A percentile compares a stretch with the other conserved stretches of the same genome.
phyloP scores from a whole-genome alignment of 2,329 filamentous ascomycete species.

The Kalmusia sp. region DNA sequence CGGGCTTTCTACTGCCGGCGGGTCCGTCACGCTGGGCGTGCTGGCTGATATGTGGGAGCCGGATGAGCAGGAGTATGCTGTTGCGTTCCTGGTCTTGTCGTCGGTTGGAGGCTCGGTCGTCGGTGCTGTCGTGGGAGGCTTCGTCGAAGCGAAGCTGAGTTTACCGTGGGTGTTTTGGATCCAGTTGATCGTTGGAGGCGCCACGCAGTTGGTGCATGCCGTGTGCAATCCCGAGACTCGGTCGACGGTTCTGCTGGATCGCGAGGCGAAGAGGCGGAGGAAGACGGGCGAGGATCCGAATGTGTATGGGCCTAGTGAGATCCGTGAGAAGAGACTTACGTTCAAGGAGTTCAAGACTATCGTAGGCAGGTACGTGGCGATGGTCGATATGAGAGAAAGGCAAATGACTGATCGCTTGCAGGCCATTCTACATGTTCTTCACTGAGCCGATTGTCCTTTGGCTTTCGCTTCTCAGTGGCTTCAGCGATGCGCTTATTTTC shows the following conservation, averaged over 20 bases:
- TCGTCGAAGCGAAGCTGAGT: slow-evolving; percentile 54
- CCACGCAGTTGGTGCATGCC: slow-evolving; percentile 71
- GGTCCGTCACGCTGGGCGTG: slow-evolving; percentile 69
- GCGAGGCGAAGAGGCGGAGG: slow-evolving; percentile 75
- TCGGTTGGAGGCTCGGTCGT: slow-evolving; percentile 63
- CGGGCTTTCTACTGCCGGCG: slow-evolving; percentile 68
- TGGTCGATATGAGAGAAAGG: too few relatives aligned
- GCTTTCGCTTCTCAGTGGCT: slow-evolving; percentile 74
- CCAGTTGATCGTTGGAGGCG: slow-evolving; percentile 77
- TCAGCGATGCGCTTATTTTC: slow-evolving; percentile 78
- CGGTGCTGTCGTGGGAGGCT: slow-evolving; percentile 63
- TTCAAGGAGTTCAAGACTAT: slow-evolving; percentile 55
- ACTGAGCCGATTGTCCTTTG: slow-evolving; percentile 76
- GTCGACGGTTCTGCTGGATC: slow-evolving; percentile 76
- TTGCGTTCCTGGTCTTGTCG: slow-evolving; percentile 66
- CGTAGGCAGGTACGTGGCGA: slow-evolving; percentile 45
- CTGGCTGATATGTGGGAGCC: slow-evolving; percentile 68
- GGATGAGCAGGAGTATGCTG: slow-evolving; percentile 64
- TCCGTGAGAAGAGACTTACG: slow-evolving; percentile 46
- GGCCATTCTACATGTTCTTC: slow-evolving; percentile 72
- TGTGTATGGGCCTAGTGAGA: slow-evolving; percentile 76
- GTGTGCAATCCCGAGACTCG: slow-evolving; percentile 78
- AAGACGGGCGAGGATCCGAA: slow-evolving; percentile 64
- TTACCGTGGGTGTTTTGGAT: slow-evolving; percentile 85
- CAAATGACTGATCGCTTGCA: not conserved